Conservation (phyloP, 306 rosid genomes). For the Senna tora region DNA sequence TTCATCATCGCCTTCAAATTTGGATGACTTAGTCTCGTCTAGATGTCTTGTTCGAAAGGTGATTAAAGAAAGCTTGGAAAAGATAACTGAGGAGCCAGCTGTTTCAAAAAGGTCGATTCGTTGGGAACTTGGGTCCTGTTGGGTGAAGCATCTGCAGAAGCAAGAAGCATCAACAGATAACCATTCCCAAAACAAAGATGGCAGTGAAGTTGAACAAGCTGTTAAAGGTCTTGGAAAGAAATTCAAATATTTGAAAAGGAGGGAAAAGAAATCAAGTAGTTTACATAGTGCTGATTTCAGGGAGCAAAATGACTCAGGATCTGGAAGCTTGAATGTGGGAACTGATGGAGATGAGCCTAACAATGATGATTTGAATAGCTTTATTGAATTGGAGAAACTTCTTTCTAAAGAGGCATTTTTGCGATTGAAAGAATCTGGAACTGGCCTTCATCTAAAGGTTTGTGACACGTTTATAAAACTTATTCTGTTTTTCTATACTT, state of each 20-base stretch:
- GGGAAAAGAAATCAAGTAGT: conserved; percentile 61
- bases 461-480: conserved; percentile 28
- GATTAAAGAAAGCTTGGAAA: conserved; percentile 61
- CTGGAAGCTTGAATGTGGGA: conserved; percentile 28
- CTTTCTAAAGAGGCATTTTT: conserved; percentile 65
- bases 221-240: conserved; percentile 90
- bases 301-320: conserved; percentile 51
- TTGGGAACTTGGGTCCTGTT: conserved; percentile 98
- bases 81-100: conserved; percentile 53
- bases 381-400: conserved; percentile 57
- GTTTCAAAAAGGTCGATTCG: conserved; percentile 61
- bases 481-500: not conserved
- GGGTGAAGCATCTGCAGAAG: conserved; percentile 91
- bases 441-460: conserved; percentile 88
- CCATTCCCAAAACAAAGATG: conserved; percentile 40
- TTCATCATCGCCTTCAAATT: conserved; percentile 43
- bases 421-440: conserved; percentile 77
- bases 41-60: conserved; percentile 54
- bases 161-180: conserved; percentile 56
- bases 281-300: conserved; percentile 34
- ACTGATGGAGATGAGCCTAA: conserved; percentile 45
- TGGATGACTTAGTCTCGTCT: conserved; percentile 52
- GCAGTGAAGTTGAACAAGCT: conserved; percentile 58
- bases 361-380: conserved; percentile 47
- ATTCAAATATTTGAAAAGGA: conserved; percentile 78